phyloP scores from a whole-genome alignment of 2,329 filamentous ascomycete species.

The Chrysosporium keratinophilum region DNA sequence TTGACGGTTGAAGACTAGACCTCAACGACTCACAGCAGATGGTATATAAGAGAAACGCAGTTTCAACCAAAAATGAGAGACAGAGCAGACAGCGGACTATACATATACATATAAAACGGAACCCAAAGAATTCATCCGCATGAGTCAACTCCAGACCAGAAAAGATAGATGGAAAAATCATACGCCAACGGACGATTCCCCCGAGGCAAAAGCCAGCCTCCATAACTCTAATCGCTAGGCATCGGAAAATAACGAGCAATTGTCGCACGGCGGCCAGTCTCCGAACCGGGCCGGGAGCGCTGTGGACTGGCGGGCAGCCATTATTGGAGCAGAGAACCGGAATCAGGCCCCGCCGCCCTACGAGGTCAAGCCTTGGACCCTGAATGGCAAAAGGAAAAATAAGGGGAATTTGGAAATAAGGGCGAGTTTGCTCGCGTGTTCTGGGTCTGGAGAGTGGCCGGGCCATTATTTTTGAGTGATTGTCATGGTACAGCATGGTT shows the following conservation, averaged over 20 bases:
- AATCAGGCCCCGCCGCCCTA: not conserved
- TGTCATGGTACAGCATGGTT: not conserved
- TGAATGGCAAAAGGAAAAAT: not conserved
- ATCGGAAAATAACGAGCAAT: not conserved
- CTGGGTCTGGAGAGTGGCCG: slow-evolving; percentile 7
- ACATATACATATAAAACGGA: slow-evolving; percentile 4
- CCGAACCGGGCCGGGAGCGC: slow-evolving; percentile 7
- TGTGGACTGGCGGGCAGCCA: not conserved
- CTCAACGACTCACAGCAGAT: not conserved
- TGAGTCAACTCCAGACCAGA: slow-evolving; percentile 10
- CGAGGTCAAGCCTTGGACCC: not conserved
- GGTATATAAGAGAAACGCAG: not conserved
- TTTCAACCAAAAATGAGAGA: not conserved
- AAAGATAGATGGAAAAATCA: slow-evolving; percentile 10
- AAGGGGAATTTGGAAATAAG: not conserved
- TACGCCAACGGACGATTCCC: slow-evolving; percentile 5
- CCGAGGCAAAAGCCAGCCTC: slow-evolving; percentile 10
- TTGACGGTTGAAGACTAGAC: not conserved
- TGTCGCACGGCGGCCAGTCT: slow-evolving; percentile 7
- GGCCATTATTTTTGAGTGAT: not conserved
- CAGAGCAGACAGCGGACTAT: not conserved
- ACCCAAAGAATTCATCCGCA: not conserved
- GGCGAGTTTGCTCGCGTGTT: not conserved
- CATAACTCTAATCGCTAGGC: slow-evolving; percentile 7
- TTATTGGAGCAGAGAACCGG: slow-evolving; percentile 7